Evolutionary conservation across 352 stramenopile genomes (phyloP).

Genomic region (Discostella stelligera): DNA sequence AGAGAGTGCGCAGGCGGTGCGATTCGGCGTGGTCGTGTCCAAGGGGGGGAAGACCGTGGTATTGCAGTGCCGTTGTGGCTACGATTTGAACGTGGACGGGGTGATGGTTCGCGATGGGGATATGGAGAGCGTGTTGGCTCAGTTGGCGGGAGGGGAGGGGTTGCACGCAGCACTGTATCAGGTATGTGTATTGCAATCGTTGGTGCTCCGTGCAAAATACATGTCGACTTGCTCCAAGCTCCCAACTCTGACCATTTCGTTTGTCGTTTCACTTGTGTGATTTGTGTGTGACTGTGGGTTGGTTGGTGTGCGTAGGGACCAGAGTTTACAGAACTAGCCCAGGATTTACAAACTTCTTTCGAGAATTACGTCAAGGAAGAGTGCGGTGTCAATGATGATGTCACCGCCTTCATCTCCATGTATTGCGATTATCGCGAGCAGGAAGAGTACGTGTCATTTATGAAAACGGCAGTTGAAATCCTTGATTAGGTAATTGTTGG

Average conservation of each 20-base stretch:
- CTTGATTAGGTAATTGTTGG: constrained; percentile 14
- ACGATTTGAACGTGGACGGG: constrained; percentile 50
- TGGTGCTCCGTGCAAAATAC: constrained; percentile 4
- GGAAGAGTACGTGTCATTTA: constrained; percentile 62
- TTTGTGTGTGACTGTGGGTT: background rate
- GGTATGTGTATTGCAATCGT: constrained; percentile 11
- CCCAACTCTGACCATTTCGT: background rate
- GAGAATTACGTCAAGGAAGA: constrained; percentile 58
- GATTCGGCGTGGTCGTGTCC: constrained; percentile 61
- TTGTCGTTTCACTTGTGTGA: background rate
- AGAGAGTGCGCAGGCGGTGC: constrained; percentile 42
- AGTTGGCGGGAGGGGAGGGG: constrained; percentile 20
- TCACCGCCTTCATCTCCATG: constrained; percentile 70
- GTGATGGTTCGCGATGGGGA: constrained; percentile 46
- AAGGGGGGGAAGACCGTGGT: constrained; percentile 70
- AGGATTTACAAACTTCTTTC: constrained; percentile 68
- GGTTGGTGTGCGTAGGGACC: constrained; percentile 40
- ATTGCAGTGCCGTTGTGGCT: constrained; percentile 55
- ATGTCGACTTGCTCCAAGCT: background rate
- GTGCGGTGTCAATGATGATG: constrained; percentile 58
- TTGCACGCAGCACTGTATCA: constrained; percentile 57
- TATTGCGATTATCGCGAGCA: constrained; percentile 73
- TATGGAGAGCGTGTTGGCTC: constrained; percentile 18
- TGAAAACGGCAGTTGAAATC: constrained; percentile 58
- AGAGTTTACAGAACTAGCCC: constrained; percentile 66